Evolutionary conservation across 2,329 filamentous ascomycete species (phyloP), one percentile per base, ranked within the genome.

Genomic region (Trichoderma sp.): DNA sequence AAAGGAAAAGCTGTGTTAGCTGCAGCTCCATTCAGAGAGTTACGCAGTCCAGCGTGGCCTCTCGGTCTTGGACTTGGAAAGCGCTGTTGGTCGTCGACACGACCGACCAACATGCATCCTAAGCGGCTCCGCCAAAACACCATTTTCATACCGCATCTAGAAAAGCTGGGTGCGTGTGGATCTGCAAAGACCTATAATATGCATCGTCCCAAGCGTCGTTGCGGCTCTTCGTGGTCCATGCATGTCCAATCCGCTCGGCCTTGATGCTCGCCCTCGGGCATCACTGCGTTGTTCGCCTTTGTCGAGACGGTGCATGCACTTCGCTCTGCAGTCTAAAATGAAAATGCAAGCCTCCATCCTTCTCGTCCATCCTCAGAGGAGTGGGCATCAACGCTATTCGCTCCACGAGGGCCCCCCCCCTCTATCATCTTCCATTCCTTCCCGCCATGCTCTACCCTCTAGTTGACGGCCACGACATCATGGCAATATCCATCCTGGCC

Each of bases 321-420:
- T 39, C 17, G 22, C 22, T 54, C 64, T 34, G 22, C 42, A 59
- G 42, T 59, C 32, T 59, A 32, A 52, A 66, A 39, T 64, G 67
- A 64, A 59, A 39, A 58, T 64, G 50, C 63, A 65, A 63, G 52
- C 67, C 53, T 34, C 59, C 39, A 54, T 52, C 57, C 52, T 64
- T 53, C 59, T 68, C 39, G 27, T 56, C 34, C 59, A 37, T 58
- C 15, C 57, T 64, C 19, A 48, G 25, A 29, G 52, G 67, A 35
- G 67, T 45, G 67, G 67, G 59, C 67, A 53, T 58, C 53, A 19
- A 52, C 17, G 52, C 53, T 29, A 68, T 64, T 64, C 67, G 59
- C 53, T 59, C 50, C 22, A 27, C 25, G 15, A 54, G 27, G 34
- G 27, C 27, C 64, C 63, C 64, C 63, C 63, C 39, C 29, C 29